Conservation (phyloP, 75 land plant genomes). For the Ceratopteris richardii region DNA sequence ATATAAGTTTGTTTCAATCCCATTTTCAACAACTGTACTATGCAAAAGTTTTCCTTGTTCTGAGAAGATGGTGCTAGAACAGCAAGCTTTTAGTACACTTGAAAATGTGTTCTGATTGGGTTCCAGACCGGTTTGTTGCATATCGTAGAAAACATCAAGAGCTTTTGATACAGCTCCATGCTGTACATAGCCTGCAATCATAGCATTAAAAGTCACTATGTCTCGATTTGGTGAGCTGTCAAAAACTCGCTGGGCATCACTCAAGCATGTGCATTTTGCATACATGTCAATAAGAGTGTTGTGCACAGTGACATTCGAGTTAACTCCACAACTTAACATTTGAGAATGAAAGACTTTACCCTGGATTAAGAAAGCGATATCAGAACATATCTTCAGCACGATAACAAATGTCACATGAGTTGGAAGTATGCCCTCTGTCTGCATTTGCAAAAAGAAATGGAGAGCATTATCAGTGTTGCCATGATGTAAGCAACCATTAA, state of each 20-base stretch:
- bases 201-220: constrained; percentile 53
- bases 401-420: constrained; percentile 49
- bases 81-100: constrained; percentile 48
- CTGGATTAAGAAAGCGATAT: constrained; percentile 27
- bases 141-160: constrained; percentile 33
- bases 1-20: background rate
- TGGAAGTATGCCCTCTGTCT: constrained; percentile 17
- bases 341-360: constrained; percentile 49
- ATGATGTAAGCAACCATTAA: constrained; percentile 48
- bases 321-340: constrained; percentile 35
- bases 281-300: constrained; percentile 59
- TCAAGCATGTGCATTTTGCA: constrained; percentile 44
- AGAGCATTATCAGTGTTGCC: constrained; percentile 32
- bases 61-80: constrained; percentile 36
- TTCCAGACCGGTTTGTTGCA: constrained; percentile 26
- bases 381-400: constrained; percentile 44
- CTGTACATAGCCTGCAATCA: constrained; percentile 47
- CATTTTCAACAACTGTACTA: background rate
- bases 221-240: constrained; percentile 27
- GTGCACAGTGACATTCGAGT: constrained; percentile 33
- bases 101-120: constrained; percentile 38
- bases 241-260: constrained; percentile 25
- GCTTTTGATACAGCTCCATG: constrained; percentile 42
- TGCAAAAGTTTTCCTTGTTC: constrained; percentile 33
- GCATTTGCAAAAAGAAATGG: constrained; percentile 40